phyloP scores from a whole-genome alignment of 441 rosid species.

The Arabidopsis lyrata region DNA sequence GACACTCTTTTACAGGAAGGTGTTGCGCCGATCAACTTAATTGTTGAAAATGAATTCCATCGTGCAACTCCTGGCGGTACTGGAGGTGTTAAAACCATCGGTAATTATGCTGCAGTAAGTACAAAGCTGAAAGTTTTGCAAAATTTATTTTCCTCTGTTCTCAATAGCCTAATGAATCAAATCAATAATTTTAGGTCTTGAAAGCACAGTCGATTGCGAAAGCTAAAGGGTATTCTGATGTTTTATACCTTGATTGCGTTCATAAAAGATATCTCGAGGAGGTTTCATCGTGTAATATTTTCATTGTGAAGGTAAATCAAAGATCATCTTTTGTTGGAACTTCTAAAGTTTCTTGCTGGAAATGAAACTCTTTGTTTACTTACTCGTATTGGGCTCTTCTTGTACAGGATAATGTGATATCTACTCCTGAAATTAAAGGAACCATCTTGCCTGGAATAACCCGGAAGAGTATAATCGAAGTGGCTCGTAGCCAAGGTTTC shows the following conservation, averaged over 20 bases:
- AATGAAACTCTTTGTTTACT: not conserved
- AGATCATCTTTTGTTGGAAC: slow-evolving; percentile 1
- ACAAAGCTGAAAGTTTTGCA: not conserved
- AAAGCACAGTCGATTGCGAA: slow-evolving; percentile 88
- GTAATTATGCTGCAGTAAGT: slow-evolving; percentile 23
- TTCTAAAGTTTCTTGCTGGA: slow-evolving; percentile 1
- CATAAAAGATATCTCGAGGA: slow-evolving; percentile 82
- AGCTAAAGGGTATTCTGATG: slow-evolving; percentile 93
- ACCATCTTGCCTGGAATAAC: slow-evolving; percentile 88
- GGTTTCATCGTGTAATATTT: slow-evolving; percentile 96
- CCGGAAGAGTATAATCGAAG: slow-evolving; percentile 80
- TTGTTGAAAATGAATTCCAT: slow-evolving; percentile 21
- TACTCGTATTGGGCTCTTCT: not conserved
- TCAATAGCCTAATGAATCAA: not conserved
- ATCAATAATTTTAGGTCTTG: slow-evolving; percentile 59
- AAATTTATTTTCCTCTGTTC: not conserved
- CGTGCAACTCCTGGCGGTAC: slow-evolving; percentile 20
- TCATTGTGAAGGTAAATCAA: slow-evolving; percentile 79
- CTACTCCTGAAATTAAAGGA: slow-evolving; percentile 76
- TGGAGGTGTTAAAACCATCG: slow-evolving; percentile 23
- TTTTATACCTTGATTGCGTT: slow-evolving; percentile 89
- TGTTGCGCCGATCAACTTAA: slow-evolving; percentile 17
- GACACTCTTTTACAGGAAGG: slow-evolving; percentile 16
- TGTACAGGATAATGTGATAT: slow-evolving; percentile 59
- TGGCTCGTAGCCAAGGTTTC: slow-evolving; percentile 76